These are phyloP conservation scores for Trichoderma semiorbis DNA, from an alignment of 2,329 filamentous ascomycete species.

Conservation along the genomic window DNA sequence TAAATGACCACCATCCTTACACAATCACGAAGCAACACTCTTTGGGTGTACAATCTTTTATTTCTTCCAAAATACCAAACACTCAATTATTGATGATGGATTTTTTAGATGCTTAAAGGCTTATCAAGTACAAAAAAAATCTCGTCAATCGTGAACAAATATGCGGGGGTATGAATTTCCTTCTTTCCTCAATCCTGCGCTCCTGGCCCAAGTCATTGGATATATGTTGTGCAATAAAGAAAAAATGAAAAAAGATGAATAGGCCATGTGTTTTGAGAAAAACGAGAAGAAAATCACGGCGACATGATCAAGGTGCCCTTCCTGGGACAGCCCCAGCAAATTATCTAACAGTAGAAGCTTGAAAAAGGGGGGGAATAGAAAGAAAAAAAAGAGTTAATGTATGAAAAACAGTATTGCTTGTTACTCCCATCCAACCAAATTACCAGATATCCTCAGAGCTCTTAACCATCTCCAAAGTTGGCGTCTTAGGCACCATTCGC, in stretches of 20 bases:
- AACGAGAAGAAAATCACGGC: slow-evolving; percentile 23
- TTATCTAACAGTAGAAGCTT: slow-evolving; percentile 26
- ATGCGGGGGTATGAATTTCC: slow-evolving; percentile 15
- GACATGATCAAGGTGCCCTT: slow-evolving; percentile 24
- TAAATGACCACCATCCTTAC: not conserved
- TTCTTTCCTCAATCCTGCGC: slow-evolving; percentile 4
- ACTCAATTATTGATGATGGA: not conserved
- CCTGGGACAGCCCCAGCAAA: slow-evolving; percentile 19
- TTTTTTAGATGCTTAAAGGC: not conserved
- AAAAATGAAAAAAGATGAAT: not conserved
- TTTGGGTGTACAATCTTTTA: not conserved
- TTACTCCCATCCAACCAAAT: not conserved
- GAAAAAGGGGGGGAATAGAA: not conserved
- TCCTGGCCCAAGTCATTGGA: slow-evolving; percentile 4
- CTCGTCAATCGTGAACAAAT: slow-evolving; percentile 10
- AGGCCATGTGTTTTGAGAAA: not conserved
- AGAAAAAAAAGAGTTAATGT: not conserved
- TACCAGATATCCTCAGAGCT: slow-evolving; percentile 64
- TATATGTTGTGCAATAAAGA: not conserved
- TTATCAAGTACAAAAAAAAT: slow-evolving; percentile 10
- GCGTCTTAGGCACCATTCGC: slow-evolving; percentile 61
- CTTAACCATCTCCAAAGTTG: slow-evolving; percentile 59
- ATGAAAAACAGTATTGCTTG: slow-evolving; percentile 1
- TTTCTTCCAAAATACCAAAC: not conserved
- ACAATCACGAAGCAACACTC: not conserved